Evolutionary conservation across 352 stramenopile genomes (phyloP), one percentile per base, ranked within the genome.

Genomic region (Pilasporangium apinafurcum): DNA sequence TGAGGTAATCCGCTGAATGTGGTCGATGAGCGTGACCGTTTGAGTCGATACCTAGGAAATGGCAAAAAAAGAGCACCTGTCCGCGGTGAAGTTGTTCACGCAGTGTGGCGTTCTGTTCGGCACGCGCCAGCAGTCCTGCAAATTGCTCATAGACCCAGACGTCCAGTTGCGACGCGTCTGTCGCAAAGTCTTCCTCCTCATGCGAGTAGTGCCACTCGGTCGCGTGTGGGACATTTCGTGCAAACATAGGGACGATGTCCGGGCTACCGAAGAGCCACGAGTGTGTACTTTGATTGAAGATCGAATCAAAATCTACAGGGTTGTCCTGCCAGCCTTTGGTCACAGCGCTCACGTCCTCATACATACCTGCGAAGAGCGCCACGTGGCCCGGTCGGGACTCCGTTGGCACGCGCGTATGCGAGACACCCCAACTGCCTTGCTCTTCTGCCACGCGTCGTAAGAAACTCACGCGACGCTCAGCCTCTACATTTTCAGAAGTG

Each of bases 271-370:
- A 87, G 8, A 93, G 55, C 51, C 83, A 93, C 16, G 68, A 37
- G 28, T 55, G 49, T 22, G 37, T 53, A 46, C 77, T 91, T 59
- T 91, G 77, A 50, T 91, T 94, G 41, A 92, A 90, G 4, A 94
- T 56, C 44, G 81, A 91, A 57, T 94, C 82, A 44, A 92, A 94
- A 36, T 92, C 77, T 41, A 94, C 82, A 12, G 79, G 82, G 44
- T 94, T 94, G 50, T 89, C 77, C 20, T 85, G 70, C 79, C 79
- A 94, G 29, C 82, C 82, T 32, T 86, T 83, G n/a, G 82, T 92
- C n/a, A 92, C 79, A 5, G 79, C 82, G 39, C 75, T 90, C 42
- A 92, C 82, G 53, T 94, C 79, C 36, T 94, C 82, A 51, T 94
- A 94, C 74, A 94, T 91, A 13, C 79, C 82, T 2, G 82, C 82